Evolutionary conservation across 129 eudicot species (phyloP).

Genomic region (Centaurea solstitialis): DNA sequence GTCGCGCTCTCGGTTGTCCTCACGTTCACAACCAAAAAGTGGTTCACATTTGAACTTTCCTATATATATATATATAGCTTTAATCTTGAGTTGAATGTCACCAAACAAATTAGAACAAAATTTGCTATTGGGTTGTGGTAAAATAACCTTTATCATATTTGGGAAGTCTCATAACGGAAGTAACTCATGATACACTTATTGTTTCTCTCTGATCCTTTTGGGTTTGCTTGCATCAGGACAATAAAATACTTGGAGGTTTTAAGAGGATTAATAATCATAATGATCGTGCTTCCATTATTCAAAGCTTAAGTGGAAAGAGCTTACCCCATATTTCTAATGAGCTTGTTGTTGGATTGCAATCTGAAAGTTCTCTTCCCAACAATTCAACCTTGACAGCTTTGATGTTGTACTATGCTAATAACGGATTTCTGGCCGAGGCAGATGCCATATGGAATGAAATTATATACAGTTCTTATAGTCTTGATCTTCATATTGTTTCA

Average conservation of each 20-base stretch:
- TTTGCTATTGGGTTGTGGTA: not conserved
- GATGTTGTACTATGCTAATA: conserved; percentile 61
- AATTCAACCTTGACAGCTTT: conserved; percentile 43
- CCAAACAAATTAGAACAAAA: not conserved
- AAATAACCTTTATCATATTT: not conserved
- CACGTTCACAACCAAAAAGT: too few relatives aligned
- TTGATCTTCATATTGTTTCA: conserved; percentile 48
- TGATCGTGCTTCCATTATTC: conserved; percentile 20
- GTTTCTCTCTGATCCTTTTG: not conserved
- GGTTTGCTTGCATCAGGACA: conserved; percentile 28
- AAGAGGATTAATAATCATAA: conserved; percentile 20
- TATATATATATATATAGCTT: too few relatives aligned
- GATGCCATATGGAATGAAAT: conserved; percentile 57
- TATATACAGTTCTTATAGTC: conserved; percentile 57
- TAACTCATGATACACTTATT: not conserved
- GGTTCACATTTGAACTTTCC: too few relatives aligned
- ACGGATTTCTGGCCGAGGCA: conserved; percentile 49
- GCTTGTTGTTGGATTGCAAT: conserved; percentile 31
- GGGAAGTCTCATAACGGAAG: not conserved
- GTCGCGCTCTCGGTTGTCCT: too few relatives aligned
- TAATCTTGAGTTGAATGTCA: not conserved
- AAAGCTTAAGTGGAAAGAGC: conserved; percentile 27
- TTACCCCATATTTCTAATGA: conserved; percentile 35
- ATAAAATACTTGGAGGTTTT: conserved; percentile 22
- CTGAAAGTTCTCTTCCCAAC: conserved; percentile 38